Percentiles rank a stretch among this genome's conserved stretches.
Evolutionary conservation across 176 grass and related monocot genomes (phyloP).

Genomic region (Zoysia japonica): DNA sequence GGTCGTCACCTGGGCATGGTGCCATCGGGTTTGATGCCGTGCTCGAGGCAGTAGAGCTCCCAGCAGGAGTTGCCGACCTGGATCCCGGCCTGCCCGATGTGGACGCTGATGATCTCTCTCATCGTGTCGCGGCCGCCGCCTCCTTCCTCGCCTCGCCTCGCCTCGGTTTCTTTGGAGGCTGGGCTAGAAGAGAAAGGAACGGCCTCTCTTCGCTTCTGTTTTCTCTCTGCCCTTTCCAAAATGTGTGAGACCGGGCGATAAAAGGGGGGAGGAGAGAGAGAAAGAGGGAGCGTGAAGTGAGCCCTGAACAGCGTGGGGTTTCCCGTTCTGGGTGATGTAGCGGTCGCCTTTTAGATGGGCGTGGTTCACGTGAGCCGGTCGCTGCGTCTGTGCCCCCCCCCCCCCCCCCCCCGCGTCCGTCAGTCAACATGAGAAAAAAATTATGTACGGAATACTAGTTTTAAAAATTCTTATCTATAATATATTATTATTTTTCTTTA

Average conservation of each 20-base stretch:
- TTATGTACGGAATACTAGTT: too few relatives aligned
- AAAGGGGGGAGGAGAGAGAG: conserved; percentile 30
- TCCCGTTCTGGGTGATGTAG: conserved; percentile 3
- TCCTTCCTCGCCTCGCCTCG: background rate
- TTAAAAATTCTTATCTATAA: too few relatives aligned
- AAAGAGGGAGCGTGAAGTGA: background rate
- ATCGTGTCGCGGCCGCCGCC: conserved; percentile 36
- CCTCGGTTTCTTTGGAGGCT: conserved; percentile 19
- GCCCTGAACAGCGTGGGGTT: background rate
- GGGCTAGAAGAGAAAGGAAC: background rate
- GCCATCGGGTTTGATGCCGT: conserved; percentile 84
- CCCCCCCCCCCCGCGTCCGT: too few relatives aligned
- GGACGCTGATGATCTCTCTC: conserved; percentile 95
- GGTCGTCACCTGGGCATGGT: conserved; percentile 61
- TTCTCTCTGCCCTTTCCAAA: conserved; percentile 46
- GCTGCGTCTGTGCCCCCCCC: background rate
- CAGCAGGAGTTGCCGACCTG: conserved; percentile 94
- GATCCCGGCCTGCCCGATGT: conserved; percentile 92
- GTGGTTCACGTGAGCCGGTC: conserved; percentile 33
- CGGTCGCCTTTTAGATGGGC: conserved; percentile 41
- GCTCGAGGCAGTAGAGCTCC: conserved; percentile 97
- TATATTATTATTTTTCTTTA: too few relatives aligned
- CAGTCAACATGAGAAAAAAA: too few relatives aligned
- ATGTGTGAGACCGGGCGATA: conserved; percentile 58
- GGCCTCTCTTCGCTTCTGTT: background rate